Conservation (phyloP, 106 monocot species). For the Triglochin maritima region DNA sequence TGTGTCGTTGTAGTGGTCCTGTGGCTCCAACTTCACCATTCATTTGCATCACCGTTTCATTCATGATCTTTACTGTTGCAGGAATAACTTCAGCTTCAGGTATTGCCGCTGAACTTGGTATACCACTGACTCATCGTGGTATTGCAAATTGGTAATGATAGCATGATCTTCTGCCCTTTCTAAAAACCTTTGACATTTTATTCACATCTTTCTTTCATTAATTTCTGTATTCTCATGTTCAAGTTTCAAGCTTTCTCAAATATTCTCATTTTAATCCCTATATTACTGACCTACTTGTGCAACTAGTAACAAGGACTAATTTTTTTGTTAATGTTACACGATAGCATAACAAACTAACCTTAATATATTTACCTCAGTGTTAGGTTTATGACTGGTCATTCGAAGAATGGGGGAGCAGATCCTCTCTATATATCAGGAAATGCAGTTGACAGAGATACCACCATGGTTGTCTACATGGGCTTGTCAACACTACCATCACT, state of each 20-base stretch:
- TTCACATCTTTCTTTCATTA: background rate
- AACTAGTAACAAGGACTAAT: background rate
- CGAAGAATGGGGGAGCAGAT: slow-evolving; percentile 86
- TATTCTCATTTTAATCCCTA: background rate
- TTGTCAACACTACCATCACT: slow-evolving; percentile 82
- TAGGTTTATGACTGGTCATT: slow-evolving; percentile 87
- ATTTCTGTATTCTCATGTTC: too few species aligned
- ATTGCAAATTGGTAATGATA: slow-evolving; percentile 66
- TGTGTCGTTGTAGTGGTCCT: background rate
- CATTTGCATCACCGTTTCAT: background rate
- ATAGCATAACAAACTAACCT: background rate
- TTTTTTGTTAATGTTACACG: background rate
- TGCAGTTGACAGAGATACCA: slow-evolving; percentile 80
- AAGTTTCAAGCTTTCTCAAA: background rate
- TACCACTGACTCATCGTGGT: slow-evolving; percentile 92
- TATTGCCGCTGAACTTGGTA: slow-evolving; percentile 94
- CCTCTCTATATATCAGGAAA: slow-evolving; percentile 67
- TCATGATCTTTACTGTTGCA: slow-evolving; percentile 8
- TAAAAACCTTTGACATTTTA: background rate
- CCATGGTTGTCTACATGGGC: slow-evolving; percentile 94
- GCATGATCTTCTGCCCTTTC: background rate
- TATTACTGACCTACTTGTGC: background rate
- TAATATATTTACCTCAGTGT: slow-evolving; percentile 41
- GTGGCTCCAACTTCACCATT: background rate
- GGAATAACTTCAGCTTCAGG: slow-evolving; percentile 99